Percentiles rank a stretch among this genome's conserved stretches.
Evolutionary conservation across 148 eudicot genomes (phyloP).

Genomic region (Polygonum maritimum): DNA sequence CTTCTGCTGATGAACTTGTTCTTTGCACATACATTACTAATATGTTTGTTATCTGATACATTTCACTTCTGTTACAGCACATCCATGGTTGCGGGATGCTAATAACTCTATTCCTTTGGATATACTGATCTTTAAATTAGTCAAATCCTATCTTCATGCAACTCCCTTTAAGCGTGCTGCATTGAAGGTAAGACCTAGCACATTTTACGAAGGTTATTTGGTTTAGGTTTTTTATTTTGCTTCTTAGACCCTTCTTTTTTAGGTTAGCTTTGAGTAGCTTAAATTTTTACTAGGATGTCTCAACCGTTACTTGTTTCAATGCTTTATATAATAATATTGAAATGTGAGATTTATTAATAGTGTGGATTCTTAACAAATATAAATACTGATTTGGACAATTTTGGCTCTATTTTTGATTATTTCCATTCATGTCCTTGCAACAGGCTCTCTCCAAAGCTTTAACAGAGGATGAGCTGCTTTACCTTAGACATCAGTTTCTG

Average conservation of each 20-base stretch:
- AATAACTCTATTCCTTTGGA: conserved; percentile 45
- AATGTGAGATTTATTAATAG: background rate
- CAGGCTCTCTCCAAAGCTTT: conserved; percentile 69
- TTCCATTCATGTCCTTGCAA: background rate
- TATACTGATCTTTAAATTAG: conserved; percentile 51
- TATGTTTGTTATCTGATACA: background rate
- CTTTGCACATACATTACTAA: background rate
- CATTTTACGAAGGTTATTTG: background rate
- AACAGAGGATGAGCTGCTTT: conserved; percentile 55
- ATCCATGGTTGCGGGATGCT: conserved; percentile 53
- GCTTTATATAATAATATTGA: background rate
- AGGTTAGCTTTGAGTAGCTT: background rate
- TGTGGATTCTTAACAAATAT: background rate
- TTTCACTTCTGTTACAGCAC: conserved; percentile 30
- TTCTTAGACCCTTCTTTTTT: background rate
- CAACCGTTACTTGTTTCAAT: background rate
- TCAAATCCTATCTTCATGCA: conserved; percentile 50
- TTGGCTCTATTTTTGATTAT: background rate
- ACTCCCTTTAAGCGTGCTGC: conserved; percentile 66
- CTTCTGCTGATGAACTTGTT: background rate
- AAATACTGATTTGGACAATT: background rate
- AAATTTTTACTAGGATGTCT: background rate
- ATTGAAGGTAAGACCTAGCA: conserved; percentile 31
- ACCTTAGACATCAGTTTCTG: conserved; percentile 45
- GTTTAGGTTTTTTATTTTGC: background rate